Percentiles rank a stretch among this genome's conserved stretches.
Conservation (phyloP, 2,329 filamentous ascomycete genomes). For the Penicillium freii region DNA sequence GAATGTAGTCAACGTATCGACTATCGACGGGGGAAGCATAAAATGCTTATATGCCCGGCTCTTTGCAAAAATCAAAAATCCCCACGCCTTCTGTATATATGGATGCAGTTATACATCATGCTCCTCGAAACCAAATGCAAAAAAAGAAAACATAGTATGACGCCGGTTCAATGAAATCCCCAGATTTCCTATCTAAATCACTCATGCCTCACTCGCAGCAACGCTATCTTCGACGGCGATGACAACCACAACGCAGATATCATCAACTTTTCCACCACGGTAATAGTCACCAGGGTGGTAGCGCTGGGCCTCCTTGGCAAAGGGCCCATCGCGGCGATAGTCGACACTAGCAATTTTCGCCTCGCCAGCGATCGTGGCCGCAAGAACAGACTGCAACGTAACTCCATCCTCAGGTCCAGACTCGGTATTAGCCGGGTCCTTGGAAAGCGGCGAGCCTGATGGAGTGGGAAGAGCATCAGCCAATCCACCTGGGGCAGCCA, state of each 20-base stretch:
- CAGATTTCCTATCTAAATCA: not conserved
- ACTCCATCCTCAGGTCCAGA: constrained; percentile 25
- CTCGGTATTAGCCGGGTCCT: constrained; percentile 11
- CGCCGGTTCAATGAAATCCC: not conserved
- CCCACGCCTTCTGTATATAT: not conserved
- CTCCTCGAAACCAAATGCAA: not conserved
- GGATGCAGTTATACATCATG: constrained; percentile 9
- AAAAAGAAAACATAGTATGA: not conserved
- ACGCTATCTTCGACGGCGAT: constrained; percentile 65
- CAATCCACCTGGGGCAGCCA: constrained; percentile 51
- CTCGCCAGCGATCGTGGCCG: constrained; percentile 73
- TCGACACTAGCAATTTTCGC: constrained; percentile 85
- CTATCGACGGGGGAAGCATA: not conserved
- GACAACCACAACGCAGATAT: constrained; percentile 83
- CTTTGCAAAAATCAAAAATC: not conserved
- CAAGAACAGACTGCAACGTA: constrained; percentile 74
- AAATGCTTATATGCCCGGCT: not conserved
- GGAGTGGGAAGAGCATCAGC: constrained; percentile 27
- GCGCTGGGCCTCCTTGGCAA: constrained; percentile 89
- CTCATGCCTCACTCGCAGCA: not conserved
- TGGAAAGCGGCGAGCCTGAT: constrained; percentile 7
- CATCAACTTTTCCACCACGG: constrained; percentile 90
- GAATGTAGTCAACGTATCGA: not conserved
- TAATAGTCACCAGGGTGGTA: constrained; percentile 83
- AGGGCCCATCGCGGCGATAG: constrained; percentile 79